A percentile compares a stretch with the other conserved stretches of the same genome.
Evolutionary conservation across 805 yeast genomes (phyloP).

Genomic region (Ogataea minuta): DNA sequence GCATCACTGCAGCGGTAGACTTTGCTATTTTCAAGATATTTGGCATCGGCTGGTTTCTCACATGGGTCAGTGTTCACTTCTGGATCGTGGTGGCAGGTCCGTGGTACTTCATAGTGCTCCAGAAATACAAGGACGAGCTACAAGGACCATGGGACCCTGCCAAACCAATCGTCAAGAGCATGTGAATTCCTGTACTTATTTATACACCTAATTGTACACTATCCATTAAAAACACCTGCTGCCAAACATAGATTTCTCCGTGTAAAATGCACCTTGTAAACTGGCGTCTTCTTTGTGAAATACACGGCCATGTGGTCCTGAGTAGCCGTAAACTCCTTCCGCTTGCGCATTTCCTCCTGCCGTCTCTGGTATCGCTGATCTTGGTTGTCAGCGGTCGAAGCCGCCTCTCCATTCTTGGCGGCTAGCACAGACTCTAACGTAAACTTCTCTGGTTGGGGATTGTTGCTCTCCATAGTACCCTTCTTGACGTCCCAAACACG

Average conservation of each 20-base stretch:
- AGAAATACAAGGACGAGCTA: conserved; percentile 76
- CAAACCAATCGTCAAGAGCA: conserved; percentile 54
- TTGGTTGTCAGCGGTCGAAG: conserved; percentile 22
- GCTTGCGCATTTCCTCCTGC: conserved; percentile 49
- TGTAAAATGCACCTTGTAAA: conserved; percentile 89
- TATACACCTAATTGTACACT: conserved; percentile 16
- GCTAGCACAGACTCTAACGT: conserved; percentile 32
- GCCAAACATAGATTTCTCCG: conserved; percentile 88
- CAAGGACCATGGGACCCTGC: conserved; percentile 96
- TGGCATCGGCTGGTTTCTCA: conserved; percentile 39
- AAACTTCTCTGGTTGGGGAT: conserved; percentile 65
- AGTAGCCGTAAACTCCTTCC: conserved; percentile 74
- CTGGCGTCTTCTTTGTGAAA: conserved; percentile 91
- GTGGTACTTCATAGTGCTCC: conserved; percentile 64
- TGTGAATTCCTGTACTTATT: conserved; percentile 10
- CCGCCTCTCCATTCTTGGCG: conserved; percentile 30
- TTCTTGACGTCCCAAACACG: conserved; percentile 94
- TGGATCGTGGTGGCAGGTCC: conserved; percentile 61
- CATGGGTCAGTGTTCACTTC: conserved; percentile 52
- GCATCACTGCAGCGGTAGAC: conserved; percentile 33
- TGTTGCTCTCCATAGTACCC: conserved; percentile 76
- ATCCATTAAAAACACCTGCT: conserved; percentile 77
- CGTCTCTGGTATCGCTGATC: conserved; percentile 18
- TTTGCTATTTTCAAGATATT: conserved; percentile 36
- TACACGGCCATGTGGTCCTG: conserved; percentile 91